Conservation (phyloP, 768 basidiomycete genomes). For the Termitomyces bulborhizus region DNA sequence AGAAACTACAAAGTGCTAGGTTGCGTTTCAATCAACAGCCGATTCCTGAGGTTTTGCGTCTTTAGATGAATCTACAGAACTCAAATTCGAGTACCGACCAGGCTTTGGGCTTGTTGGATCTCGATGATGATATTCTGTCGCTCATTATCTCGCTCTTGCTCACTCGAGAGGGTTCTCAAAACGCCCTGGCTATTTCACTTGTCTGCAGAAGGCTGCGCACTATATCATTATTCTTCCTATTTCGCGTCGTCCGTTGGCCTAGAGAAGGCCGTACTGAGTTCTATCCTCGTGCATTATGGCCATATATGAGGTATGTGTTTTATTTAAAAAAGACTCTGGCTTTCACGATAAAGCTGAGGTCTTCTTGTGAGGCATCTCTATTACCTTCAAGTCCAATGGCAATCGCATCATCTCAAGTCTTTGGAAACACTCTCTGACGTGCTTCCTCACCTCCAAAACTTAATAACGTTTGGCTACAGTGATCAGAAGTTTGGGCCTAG, state of each 20-base stretch:
- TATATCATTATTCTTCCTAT: background rate
- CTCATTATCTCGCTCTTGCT: background rate
- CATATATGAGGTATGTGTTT: background rate
- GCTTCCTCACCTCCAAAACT: background rate
- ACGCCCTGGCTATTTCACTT: background rate
- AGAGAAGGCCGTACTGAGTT: background rate
- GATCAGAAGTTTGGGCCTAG: background rate
- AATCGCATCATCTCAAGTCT: background rate
- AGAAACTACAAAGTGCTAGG: too few relatives aligned
- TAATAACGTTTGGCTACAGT: background rate
- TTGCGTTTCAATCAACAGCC: too few relatives aligned
- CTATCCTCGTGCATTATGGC: background rate
- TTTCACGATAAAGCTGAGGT: background rate
- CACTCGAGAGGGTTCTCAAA: background rate
- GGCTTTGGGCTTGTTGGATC: background rate
- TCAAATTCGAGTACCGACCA: background rate
- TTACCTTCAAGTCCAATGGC: background rate
- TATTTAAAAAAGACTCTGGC: background rate
- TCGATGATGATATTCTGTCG: background rate
- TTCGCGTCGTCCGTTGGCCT: background rate
- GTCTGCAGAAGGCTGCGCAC: background rate
- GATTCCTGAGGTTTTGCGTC: background rate
- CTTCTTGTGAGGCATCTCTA: background rate
- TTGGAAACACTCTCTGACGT: background rate
- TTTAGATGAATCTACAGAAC: background rate